Evolutionary conservation across 2,329 filamentous ascomycete genomes (phyloP), one percentile per base, ranked within the genome.

Genomic region (Aspergillus fructus): DNA sequence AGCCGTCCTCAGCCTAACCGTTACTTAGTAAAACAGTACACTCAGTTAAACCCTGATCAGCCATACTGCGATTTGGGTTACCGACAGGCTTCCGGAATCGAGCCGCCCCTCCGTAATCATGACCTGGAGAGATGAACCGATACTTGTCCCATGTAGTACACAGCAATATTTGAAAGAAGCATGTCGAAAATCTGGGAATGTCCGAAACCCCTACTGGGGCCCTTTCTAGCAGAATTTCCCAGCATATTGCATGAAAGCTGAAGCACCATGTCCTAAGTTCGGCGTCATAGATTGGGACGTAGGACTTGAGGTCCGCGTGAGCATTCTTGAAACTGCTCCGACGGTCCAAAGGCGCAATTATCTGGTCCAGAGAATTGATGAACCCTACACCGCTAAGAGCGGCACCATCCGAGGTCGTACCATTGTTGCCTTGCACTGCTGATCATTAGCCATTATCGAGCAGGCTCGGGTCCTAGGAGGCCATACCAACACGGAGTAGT

Each of bases 61-160:
- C 49, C n/a, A 57, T 53, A 8, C 5, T 12, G 8, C 12, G 13
- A 40, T 53, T 34, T 17, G 15, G 12, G 21, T 42, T 23, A 3
- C 42, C 33, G 8, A 49, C 17, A n/a, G 42, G 34, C 17, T 17
- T 37, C 39, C 48, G 55, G 27, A 57, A 57, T n/a, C 27, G 55
- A 21, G 24, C 3, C 30, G 49, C 42, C 9, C 55, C 55, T 34
- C 43, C 55, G 37, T 49, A 53, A 24, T 57, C 55, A 43, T 57
- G 55, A 17, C 49, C 55, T 11, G 55, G 55, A 15, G 43, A 42
- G 13, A 43, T 50, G 21, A 40, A 53, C 13, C 23, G 2, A 11
- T 46, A 21, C 17, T 15, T 39, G 3, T 12, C 13, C 49, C 49
- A 49, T 24, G 34, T n/a, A 21, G 55, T 48, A 13, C 49, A 57